phyloP scores from a whole-genome alignment of 148 eudicot genomes.

The Bassia scoparia region DNA sequence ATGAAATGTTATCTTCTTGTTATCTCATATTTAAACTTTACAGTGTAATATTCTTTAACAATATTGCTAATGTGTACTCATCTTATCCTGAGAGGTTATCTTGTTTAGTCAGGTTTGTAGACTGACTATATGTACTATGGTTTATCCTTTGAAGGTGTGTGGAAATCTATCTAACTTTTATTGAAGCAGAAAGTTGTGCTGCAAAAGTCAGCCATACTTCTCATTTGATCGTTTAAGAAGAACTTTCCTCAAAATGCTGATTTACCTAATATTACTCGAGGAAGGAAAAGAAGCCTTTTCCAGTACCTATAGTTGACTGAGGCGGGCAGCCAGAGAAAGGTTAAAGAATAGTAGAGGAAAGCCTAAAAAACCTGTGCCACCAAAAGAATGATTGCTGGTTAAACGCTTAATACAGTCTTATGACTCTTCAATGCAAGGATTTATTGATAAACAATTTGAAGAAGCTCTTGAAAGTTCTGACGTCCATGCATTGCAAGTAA shows the following conservation, averaged over 20 bases:
- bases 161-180: conserved; percentile 31
- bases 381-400: conserved; percentile 75
- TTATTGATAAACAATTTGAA: conserved; percentile 78
- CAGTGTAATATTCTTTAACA: too few species aligned
- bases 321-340: conserved; percentile 90
- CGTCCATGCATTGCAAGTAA: conserved; percentile 92
- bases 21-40: too few species aligned
- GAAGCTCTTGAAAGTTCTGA: conserved; percentile 75
- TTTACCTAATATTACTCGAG: conserved; percentile 75
- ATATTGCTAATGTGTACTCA: too few species aligned
- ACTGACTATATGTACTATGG: neutral
- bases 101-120: neutral
- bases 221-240: conserved; percentile 46
- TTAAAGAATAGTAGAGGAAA: conserved; percentile 60
- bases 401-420: conserved; percentile 72
- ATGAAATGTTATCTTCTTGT: too few species aligned
- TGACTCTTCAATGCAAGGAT: conserved; percentile 71
- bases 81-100: neutral
- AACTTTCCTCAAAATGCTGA: conserved; percentile 81
- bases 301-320: conserved; percentile 84
- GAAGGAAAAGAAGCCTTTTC: conserved; percentile 92
- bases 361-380: conserved; percentile 62
- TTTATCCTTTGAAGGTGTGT: conserved; percentile 38
- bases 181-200: conserved; percentile 23
- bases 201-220: conserved; percentile 22